These are phyloP conservation scores for Cinnamomum chago DNA, from an alignment of 164 flowering plant genomes.

Conservation along the genomic window DNA sequence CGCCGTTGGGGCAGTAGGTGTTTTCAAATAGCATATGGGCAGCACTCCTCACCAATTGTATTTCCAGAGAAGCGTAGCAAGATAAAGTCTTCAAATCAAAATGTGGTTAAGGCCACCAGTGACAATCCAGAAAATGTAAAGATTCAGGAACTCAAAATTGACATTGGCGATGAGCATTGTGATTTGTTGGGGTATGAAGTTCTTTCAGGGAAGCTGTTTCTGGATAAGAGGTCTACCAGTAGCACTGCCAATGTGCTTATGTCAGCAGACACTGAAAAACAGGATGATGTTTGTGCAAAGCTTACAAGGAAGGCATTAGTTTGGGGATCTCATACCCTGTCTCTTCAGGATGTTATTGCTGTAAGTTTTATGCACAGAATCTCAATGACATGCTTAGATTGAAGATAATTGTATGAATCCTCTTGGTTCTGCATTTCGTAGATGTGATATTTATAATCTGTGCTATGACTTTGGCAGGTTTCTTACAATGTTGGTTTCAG, in stretches of 20 bases:
- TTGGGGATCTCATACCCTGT: constrained; percentile 72
- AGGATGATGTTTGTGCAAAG: constrained; percentile 67
- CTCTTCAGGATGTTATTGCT: constrained; percentile 79
- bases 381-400: neutral
- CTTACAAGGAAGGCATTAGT: constrained; percentile 89
- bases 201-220: constrained; percentile 63
- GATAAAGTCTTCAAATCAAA: constrained; percentile 41
- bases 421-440: neutral
- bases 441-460: neutral
- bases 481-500: constrained; percentile 76
- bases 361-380: constrained; percentile 32
- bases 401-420: neutral
- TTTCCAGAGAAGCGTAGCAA: constrained; percentile 90
- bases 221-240: constrained; percentile 53
- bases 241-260: constrained; percentile 31
- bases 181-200: constrained; percentile 78
- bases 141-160: constrained; percentile 77
- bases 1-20: constrained; percentile 67
- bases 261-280: constrained; percentile 37
- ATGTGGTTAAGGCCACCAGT: constrained; percentile 22
- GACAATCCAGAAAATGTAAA: constrained; percentile 45
- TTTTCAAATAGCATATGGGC: constrained; percentile 67
- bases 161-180: constrained; percentile 89
- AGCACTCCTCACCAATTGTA: constrained; percentile 84
- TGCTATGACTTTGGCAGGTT: constrained; percentile 46